Base-by-base conservation (phyloP, 805 yeast genomes). In the Candida krabiensis region DNA sequence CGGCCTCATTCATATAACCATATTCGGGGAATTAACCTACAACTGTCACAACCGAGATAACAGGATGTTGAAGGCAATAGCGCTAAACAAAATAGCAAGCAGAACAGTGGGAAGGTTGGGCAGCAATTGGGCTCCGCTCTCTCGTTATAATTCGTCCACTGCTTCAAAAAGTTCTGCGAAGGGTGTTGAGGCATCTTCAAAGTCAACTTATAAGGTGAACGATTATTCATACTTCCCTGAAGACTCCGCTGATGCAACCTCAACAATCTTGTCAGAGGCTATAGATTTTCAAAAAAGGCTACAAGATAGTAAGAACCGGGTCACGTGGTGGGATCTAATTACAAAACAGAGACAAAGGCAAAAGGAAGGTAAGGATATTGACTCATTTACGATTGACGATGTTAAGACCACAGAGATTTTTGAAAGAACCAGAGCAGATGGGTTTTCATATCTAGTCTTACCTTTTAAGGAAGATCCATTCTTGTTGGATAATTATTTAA, bases 301-400 rank as follows among this genome's bases (percentile, higher is more conserved):
- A 3, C 53, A 49, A 35, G 47, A 53, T 7, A 41, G 47, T 30
- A 55, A 49, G 32, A 47, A 65, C 33, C 66, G 76, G 31, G 87
- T 83, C 27, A 86, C 96, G 3, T 90, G 97, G 97, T 64, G 87
- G 55, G 87, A 80, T 38, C 96, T 96, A 0, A 67, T 89, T 43
- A 73, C 75, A 12, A 93, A 87, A 50, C 73, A 89, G 37, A 76
- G 80, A 50, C 73, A 77, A 54, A 86, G 85, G 53, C 61, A 75
- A 55, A 79, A 77, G 17, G 86, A 82, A 43, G 93, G 95, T n/a
- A 78, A 79, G 50, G 69, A 78, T 22, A 70, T 81, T 52, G 88
- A 83, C 58, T 77, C 86, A 26, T 79, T 73, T 58, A 77, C 87
- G 11, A 83, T 85, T 61, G 78, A 79, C 39, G 77, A 80, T 44